Conservation (phyloP, 768 basidiomycete species). For the Neoboletus brunneissimus region DNA sequence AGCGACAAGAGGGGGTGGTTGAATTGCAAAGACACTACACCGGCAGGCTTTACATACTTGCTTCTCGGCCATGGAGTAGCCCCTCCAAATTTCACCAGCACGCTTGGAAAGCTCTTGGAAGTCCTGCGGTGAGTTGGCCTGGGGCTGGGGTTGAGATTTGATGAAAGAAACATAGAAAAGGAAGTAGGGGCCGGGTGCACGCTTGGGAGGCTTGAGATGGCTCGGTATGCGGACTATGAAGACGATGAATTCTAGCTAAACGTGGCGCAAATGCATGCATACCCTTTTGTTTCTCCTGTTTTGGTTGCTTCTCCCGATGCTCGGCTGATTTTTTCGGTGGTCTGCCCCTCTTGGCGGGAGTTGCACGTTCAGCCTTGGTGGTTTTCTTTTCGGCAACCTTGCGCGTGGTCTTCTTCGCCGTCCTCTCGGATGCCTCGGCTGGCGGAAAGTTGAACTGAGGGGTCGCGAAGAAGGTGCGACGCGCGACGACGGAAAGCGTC, state of each 20-base stretch:
- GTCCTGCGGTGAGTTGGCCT: not conserved
- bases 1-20: not conserved
- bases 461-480: constrained; percentile 29
- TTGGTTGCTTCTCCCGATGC: not conserved
- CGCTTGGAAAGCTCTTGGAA: constrained; percentile 13
- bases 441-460: constrained; percentile 12
- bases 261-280: not conserved
- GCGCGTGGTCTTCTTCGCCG: not conserved
- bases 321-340: not conserved
- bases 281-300: constrained; percentile 15
- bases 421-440: not conserved
- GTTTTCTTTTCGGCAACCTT: constrained; percentile 1
- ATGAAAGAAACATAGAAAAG: constrained; percentile 24
- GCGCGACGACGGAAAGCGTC: constrained; percentile 6
- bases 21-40: not conserved
- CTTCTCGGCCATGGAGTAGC: constrained; percentile 34
- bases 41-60: constrained; percentile 26
- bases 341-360: constrained; percentile 8
- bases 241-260: constrained; percentile 4
- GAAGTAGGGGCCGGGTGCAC: constrained; percentile 24
- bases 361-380: not conserved
- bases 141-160: not conserved
- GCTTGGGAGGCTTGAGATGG: constrained; percentile 27
- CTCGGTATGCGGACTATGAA: constrained; percentile 15
- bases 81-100: constrained; percentile 30